Evolutionary conservation across 1,284 basidiomycete species (phyloP).

Genomic region (Anthracocystis panici-leucophaei): DNA sequence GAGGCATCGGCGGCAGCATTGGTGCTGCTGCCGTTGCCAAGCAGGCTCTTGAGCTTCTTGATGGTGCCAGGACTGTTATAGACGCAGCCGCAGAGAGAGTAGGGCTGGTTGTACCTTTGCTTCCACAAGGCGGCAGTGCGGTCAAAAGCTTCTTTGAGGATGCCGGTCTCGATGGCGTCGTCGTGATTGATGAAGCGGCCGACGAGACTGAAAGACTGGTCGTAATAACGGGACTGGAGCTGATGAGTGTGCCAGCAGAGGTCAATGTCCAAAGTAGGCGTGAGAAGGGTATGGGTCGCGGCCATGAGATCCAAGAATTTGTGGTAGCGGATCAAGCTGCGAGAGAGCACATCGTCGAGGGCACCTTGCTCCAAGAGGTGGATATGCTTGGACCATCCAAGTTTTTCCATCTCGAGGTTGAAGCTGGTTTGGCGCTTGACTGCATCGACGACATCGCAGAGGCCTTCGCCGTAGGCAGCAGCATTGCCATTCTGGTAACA

Average conservation of each 20-base stretch:
- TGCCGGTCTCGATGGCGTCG: constrained; percentile 57
- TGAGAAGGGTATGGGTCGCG: constrained; percentile 19
- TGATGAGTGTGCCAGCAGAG: constrained; percentile 62
- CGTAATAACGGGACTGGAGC: constrained; percentile 40
- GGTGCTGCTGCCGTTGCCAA: constrained; percentile 25
- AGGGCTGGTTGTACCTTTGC: constrained; percentile 48
- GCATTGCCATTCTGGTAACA: constrained; percentile 46
- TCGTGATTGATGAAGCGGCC: constrained; percentile 62
- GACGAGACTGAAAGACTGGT: constrained; percentile 39
- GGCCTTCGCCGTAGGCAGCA: constrained; percentile 41
- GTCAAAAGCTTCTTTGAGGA: constrained; percentile 53
- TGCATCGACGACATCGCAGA: constrained; percentile 44
- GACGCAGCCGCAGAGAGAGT: constrained; percentile 54
- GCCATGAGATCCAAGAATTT: constrained; percentile 47
- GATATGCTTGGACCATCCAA: constrained; percentile 48
- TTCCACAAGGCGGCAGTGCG: constrained; percentile 51
- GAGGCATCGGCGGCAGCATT: not conserved
- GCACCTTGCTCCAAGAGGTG: constrained; percentile 28
- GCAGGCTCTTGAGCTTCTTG: constrained; percentile 35
- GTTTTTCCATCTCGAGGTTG: constrained; percentile 44
- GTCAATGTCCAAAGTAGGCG: constrained; percentile 62
- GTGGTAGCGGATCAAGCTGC: constrained; percentile 56
- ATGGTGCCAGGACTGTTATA: constrained; percentile 40
- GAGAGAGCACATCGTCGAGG: constrained; percentile 32
- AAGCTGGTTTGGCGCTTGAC: constrained; percentile 50